Evolutionary conservation across 1,284 basidiomycete genomes (phyloP).

Genomic region (Sanghuangporus weigelae): DNA sequence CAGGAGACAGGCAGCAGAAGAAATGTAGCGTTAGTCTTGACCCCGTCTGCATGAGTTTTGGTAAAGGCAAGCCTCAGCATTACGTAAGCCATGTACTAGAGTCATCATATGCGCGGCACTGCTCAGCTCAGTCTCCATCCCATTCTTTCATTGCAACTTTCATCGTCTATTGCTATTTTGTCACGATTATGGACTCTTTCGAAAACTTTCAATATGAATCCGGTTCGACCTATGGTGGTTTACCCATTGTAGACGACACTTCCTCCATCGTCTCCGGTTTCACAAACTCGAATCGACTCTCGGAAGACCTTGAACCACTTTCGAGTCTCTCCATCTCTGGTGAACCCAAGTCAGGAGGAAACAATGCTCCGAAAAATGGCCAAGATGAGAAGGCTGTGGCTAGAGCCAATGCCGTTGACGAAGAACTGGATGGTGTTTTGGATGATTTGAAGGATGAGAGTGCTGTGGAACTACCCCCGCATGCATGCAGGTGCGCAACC

Average conservation of each 20-base stretch:
- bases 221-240: constrained; percentile 70
- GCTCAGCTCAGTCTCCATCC: neutral
- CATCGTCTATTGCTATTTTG: neutral
- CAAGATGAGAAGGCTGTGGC: constrained; percentile 27
- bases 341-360: constrained; percentile 34
- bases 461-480: constrained; percentile 78
- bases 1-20: constrained; percentile 23
- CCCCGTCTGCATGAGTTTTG: neutral
- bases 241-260: constrained; percentile 75
- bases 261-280: constrained; percentile 68
- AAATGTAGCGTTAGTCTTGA: constrained; percentile 22
- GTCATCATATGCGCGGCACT: neutral
- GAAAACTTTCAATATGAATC: constrained; percentile 84
- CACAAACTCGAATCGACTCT: constrained; percentile 47
- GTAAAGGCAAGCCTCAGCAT: neutral
- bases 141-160: neutral
- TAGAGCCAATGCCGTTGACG: constrained; percentile 48
- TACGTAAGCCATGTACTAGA: neutral
- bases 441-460: constrained; percentile 87
- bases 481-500: constrained; percentile 83
- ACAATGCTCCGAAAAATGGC: constrained; percentile 33
- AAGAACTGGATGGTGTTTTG: constrained; percentile 81
- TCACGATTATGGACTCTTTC: constrained; percentile 34
- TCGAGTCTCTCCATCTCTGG: constrained; percentile 56
- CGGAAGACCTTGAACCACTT: constrained; percentile 61